Evolutionary conservation across 2,329 filamentous ascomycete species (phyloP), one percentile per base, ranked within the genome.

Genomic region (Amylocarpus encephaloides): DNA sequence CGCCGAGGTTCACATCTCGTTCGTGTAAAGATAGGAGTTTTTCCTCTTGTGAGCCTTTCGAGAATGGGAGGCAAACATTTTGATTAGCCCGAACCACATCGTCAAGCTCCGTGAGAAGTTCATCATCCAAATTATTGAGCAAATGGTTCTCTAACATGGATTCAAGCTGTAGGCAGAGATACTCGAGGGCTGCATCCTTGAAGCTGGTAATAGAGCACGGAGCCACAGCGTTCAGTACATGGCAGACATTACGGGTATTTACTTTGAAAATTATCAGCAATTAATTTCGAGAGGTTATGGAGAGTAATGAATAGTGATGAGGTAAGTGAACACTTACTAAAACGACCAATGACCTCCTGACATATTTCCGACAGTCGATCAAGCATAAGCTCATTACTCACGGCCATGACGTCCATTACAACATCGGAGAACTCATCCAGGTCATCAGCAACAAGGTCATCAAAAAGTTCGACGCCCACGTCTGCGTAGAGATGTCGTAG

Each of bases 341-440:
- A 94, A 44, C 80, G 80, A 33, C 90, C 91, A 52, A 97, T 79
- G 18, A 90, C 71, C 51, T 80, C 82, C 66, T 98, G 93, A 66
- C 93, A 97, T 26, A 94, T 82, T 65, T 95, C 88, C 5, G 88
- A 89, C 5, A 98, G 72, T 6, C 91, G 79, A 65, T 96, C 90
- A 42, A 98, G 77, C 91, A 98, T 96, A 50, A 98, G 72, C 67
- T 98, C 92, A 64, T 98, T 93, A 11, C 91, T 89, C 46, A 88
- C 85, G 49, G 82, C 82, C 78, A 97, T 85, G 40, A 97, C 87
- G 60, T 95, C 90, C 70, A 97, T 78, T 7, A 96, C 77, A n/a
- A 93, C 73, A 60, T 97, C 90, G 4, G 91, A 81, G 55, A 95
- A 90, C 41, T 90, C 85, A 58, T 96, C 90, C 5, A 95, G 69